A percentile compares a stretch with the other conserved stretches of the same genome.
Conservation (phyloP, 2,329 filamentous ascomycete genomes). For the Bipolaris bicolor region DNA sequence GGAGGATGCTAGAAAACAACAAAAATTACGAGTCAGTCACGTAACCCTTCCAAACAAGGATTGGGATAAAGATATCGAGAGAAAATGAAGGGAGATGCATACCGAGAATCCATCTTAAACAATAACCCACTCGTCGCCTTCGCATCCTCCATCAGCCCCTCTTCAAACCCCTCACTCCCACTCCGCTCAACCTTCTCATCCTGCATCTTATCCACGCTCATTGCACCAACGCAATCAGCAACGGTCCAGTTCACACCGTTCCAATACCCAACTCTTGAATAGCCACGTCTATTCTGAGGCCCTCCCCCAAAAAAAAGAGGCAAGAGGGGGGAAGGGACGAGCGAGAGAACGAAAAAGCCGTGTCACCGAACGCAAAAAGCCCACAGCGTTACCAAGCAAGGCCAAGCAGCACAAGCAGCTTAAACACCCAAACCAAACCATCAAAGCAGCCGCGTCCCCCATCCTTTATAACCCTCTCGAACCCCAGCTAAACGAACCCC, state of each 20-base stretch:
- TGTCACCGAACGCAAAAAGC: too few species aligned
- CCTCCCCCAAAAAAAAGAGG: too few species aligned
- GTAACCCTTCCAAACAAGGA: not conserved
- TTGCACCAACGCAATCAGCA: not conserved
- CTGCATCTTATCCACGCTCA: conserved; percentile 29
- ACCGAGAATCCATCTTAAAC: conserved; percentile 62
- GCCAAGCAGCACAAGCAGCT: too few species aligned
- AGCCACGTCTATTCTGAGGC: not conserved
- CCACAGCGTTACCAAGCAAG: too few species aligned
- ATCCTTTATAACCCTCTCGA: too few species aligned
- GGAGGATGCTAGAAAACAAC: conserved; percentile 59
- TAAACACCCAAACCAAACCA: too few species aligned
- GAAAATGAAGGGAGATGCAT: not conserved
- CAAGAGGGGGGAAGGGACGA: too few species aligned
- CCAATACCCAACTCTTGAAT: not conserved
- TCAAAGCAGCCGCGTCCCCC: too few species aligned
- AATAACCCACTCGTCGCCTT: conserved; percentile 49
- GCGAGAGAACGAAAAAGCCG: too few species aligned
- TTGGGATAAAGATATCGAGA: too few species aligned
- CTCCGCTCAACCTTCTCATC: conserved; percentile 36
- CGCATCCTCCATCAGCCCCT: conserved; percentile 18
- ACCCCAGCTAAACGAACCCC: too few species aligned
- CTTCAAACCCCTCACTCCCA: conserved; percentile 24
- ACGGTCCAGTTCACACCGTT: not conserved
- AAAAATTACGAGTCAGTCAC: not conserved